A percentile compares a stretch with the other conserved stretches of the same genome.
These are phyloP conservation scores for Claviceps fusiformis DNA, from an alignment of 2,329 filamentous ascomycete species.

Conservation along the genomic window DNA sequence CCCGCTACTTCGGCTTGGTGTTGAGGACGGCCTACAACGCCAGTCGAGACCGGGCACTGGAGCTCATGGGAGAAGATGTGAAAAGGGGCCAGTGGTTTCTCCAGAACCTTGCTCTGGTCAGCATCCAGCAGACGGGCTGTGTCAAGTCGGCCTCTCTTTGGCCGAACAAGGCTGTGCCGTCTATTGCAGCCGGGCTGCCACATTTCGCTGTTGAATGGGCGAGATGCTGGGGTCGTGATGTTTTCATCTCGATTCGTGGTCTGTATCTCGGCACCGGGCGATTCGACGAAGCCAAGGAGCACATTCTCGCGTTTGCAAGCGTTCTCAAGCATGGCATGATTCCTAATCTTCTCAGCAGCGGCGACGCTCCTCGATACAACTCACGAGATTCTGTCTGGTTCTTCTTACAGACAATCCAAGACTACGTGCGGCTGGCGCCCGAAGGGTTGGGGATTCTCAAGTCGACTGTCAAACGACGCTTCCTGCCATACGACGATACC, in stretches of 20 bases:
- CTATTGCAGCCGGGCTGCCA: slow-evolving; percentile 79
- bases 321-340: slow-evolving; percentile 98
- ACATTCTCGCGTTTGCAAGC: slow-evolving; percentile 88
- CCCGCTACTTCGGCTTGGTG: slow-evolving; percentile 84
- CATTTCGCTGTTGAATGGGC: slow-evolving; percentile 94
- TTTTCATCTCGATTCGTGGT: slow-evolving; percentile 89
- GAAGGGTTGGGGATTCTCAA: slow-evolving; percentile 61
- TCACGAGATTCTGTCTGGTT: slow-evolving; percentile 96
- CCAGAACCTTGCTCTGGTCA: slow-evolving; percentile 79
- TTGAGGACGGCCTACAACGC: slow-evolving; percentile 79
- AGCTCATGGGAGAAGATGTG: slow-evolving; percentile 66
- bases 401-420: slow-evolving; percentile 90
- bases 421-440: slow-evolving; percentile 73
- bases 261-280: slow-evolving; percentile 84
- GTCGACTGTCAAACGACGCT: slow-evolving; percentile 67
- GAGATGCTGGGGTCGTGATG: slow-evolving; percentile 91
- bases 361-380: slow-evolving; percentile 82
- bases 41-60: slow-evolving; percentile 63
- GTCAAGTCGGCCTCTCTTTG: slow-evolving; percentile 86
- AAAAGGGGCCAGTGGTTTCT: slow-evolving; percentile 77
- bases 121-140: slow-evolving; percentile 76
- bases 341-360: slow-evolving; percentile 79
- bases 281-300: slow-evolving; percentile 78
- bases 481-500: slow-evolving; percentile 88
- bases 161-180: slow-evolving; percentile 72